These are phyloP conservation scores for Sporormia fimetaria DNA, from an alignment of 495 filamentous ascomycete genomes.

Conservation along the genomic window DNA sequence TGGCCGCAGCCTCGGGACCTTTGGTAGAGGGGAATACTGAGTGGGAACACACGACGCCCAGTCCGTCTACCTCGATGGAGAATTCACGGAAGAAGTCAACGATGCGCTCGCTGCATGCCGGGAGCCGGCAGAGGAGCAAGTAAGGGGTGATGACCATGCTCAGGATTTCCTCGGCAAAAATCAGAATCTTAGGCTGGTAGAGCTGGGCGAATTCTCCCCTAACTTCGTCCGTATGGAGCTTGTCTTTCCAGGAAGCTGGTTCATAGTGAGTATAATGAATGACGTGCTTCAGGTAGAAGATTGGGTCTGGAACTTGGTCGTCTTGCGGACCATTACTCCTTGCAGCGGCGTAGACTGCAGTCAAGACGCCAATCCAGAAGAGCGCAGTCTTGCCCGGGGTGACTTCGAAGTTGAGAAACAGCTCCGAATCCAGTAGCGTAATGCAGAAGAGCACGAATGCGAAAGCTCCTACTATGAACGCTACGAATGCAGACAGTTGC, in stretches of 20 bases:
- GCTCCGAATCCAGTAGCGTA: constrained; percentile 74
- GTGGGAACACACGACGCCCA: constrained; percentile 92
- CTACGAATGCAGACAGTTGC: constrained; percentile 67
- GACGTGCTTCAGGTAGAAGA: constrained; percentile 74
- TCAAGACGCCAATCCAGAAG: constrained; percentile 56
- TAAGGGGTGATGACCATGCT: constrained; percentile 88
- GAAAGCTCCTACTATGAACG: constrained; percentile 77
- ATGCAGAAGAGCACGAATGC: constrained; percentile 70
- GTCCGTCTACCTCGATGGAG: constrained; percentile 89
- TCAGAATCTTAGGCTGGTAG: constrained; percentile 78
- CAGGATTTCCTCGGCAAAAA: constrained; percentile 85
- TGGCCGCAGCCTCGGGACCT: constrained; percentile 43
- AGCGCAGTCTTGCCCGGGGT: constrained; percentile 71
- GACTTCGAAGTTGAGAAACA: constrained; percentile 86
- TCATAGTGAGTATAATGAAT: constrained; percentile 86
- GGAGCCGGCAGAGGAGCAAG: constrained; percentile 75
- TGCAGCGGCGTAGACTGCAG: constrained; percentile 64
- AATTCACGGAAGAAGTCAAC: constrained; percentile 98
- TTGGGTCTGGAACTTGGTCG: constrained; percentile 81
- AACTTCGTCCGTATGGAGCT: constrained; percentile 80
- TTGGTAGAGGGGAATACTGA: constrained; percentile 97
- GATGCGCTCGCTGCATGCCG: constrained; percentile 80
- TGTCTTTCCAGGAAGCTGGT: constrained; percentile 75
- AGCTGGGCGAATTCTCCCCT: constrained; percentile 71
- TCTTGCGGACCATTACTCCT: constrained; percentile 75